Evolutionary conservation across 1,284 basidiomycete genomes (phyloP), one percentile per base, ranked within the genome.

Genomic region (Heterobasidion annosum): DNA sequence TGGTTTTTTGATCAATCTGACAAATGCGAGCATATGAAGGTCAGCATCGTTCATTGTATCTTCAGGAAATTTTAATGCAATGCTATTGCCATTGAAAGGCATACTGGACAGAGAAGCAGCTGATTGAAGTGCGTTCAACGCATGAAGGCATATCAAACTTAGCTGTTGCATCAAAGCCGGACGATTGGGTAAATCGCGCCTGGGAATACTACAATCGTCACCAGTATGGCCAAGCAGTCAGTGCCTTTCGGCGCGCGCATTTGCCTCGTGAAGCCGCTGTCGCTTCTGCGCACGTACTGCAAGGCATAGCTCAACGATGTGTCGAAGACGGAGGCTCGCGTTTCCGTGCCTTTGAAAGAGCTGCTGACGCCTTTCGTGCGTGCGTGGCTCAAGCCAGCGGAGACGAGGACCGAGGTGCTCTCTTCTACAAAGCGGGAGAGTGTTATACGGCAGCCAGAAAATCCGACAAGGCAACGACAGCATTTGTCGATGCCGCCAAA

Each of bases 1-100:
- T 85, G 83, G 82, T 81, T 87, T 10, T 76, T 76, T 8, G 86
- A 88, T 64, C 70, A 71, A 34, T 86, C 82, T 1, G 68, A 72
- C 3, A 79, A 73, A 51, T 73, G 75, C 6, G 76, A 79, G 50
- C 75, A 83, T 0, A 79, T 87, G 78, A 69, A 74, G 60, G 85
- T 85, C 52, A 58, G 71, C 56, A n/a, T 25, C 25, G 4, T 25
- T 25, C 25, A 25, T 3, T 25, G 25, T 25, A 25, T 25, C 25
- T 35, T 19, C 2, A 16, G 8, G 8, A 6, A 42, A 10, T 54
- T 5, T 44, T 16, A 57, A n/a, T 4, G 4, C 8, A 3, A 34
- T 48, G n/a, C 40, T n/a, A 40, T 2, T 34, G 12, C 35, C 37
- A 10, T 10, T 13, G 16, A 12, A 16, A 83, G 83, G 62, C 67